Conservation (phyloP, 2,329 filamentous ascomycete species). For the Aspergillus viridinutans region DNA sequence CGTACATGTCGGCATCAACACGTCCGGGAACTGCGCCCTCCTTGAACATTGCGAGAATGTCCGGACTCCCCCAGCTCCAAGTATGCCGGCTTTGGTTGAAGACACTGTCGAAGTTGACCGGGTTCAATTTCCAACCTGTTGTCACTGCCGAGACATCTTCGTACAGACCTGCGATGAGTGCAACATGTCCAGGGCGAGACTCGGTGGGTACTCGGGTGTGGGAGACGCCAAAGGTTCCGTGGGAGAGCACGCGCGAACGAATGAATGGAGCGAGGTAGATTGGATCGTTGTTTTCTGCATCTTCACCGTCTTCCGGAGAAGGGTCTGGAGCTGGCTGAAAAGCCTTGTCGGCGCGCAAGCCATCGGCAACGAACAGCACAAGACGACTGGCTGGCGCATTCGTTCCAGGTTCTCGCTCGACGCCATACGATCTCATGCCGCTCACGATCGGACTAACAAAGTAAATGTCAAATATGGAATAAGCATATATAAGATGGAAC, state of each 20-base stretch:
- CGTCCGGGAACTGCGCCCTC: slow-evolving; percentile 82
- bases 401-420: slow-evolving; percentile 56
- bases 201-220: slow-evolving; percentile 96
- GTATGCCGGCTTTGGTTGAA: slow-evolving; percentile 97
- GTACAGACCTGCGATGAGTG: slow-evolving; percentile 91
- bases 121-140: slow-evolving; percentile 97
- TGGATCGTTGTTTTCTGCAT: slow-evolving; percentile 42
- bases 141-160: slow-evolving; percentile 97
- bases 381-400: slow-evolving; percentile 83
- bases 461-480: slow-evolving; percentile 97
- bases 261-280: slow-evolving; percentile 86
- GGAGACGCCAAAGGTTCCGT: slow-evolving; percentile 94
- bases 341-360: slow-evolving; percentile 93
- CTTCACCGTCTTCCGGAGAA: slow-evolving; percentile 49
- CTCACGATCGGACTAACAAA: slow-evolving; percentile 96
- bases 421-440: slow-evolving; percentile 79
- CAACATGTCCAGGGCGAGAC: slow-evolving; percentile 92
- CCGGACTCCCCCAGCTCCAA: slow-evolving; percentile 98
- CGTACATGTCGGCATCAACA: slow-evolving; percentile 83
- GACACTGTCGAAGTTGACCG: slow-evolving; percentile 96
- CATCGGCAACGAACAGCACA: slow-evolving; percentile 95
- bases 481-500: slow-evolving; percentile 91
- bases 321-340: slow-evolving; percentile 92
- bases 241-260: slow-evolving; percentile 78
- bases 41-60: slow-evolving; percentile 96